A percentile compares a stretch with the other conserved stretches of the same genome.
These are phyloP conservation scores for Inonotus obliquus DNA, from an alignment of 1,284 basidiomycete genomes.

Conservation along the genomic window DNA sequence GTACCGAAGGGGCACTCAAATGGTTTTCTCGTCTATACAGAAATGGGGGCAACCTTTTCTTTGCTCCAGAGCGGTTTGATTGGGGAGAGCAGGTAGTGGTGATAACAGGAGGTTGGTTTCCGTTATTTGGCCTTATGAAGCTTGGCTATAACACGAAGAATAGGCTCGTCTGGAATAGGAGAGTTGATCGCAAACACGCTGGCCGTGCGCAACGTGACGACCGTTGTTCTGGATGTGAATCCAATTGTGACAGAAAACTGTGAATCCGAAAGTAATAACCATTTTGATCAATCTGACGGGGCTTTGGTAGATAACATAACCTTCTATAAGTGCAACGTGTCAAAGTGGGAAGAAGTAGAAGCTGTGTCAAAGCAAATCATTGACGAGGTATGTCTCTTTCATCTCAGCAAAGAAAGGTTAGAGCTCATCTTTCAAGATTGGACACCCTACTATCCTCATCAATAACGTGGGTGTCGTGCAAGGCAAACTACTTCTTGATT, in stretches of 20 bases:
- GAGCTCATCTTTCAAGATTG: constrained; percentile 51
- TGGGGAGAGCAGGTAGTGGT: constrained; percentile 87
- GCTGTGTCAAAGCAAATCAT: constrained; percentile 63
- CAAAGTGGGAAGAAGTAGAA: constrained; percentile 78
- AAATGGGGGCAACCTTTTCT: constrained; percentile 64
- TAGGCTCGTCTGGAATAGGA: constrained; percentile 87
- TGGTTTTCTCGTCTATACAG: constrained; percentile 70
- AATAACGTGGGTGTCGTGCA: constrained; percentile 97
- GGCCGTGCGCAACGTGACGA: constrained; percentile 73
- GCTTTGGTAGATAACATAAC: constrained; percentile 59
- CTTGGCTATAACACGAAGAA: not conserved
- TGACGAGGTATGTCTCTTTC: constrained; percentile 44
- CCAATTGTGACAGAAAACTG: constrained; percentile 74
- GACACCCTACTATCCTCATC: constrained; percentile 84
- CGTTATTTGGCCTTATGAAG: not conserved
- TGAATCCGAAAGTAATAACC: constrained; percentile 30
- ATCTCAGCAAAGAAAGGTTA: not conserved
- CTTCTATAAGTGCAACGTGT: constrained; percentile 89
- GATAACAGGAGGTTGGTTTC: constrained; percentile 76
- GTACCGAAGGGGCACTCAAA: constrained; percentile 52
- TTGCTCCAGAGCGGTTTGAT: constrained; percentile 54
- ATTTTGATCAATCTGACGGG: not conserved
- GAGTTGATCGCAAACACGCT: constrained; percentile 81
- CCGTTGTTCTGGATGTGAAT: constrained; percentile 82
- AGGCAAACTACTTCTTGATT: constrained; percentile 80